phyloP scores from a whole-genome alignment of 106 monocot genomes.

The Iris macrosiphon region DNA sequence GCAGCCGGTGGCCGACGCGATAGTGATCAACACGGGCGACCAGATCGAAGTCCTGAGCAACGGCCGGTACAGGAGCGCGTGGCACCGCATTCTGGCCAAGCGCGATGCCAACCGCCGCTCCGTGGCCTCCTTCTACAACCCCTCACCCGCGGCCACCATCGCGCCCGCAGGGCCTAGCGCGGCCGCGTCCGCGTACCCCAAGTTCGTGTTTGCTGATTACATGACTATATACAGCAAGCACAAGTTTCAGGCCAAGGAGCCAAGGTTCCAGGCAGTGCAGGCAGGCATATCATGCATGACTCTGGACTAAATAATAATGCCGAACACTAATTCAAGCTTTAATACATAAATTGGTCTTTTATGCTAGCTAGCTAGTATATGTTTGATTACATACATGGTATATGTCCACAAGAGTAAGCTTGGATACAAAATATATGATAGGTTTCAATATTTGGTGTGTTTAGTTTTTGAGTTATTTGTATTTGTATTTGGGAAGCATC shows the following conservation, averaged over 20 bases:
- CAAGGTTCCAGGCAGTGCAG: constrained; percentile 20
- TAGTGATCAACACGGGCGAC: constrained; percentile 79
- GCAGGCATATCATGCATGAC: too few species aligned
- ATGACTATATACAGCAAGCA: constrained; percentile 24
- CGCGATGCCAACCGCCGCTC: constrained; percentile 40
- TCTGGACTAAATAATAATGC: too few species aligned
- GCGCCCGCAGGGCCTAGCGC: constrained; percentile 14
- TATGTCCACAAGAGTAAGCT: too few species aligned
- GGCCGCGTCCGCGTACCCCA: constrained; percentile 13
- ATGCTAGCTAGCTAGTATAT: too few species aligned
- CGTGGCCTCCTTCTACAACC: constrained; percentile 65
- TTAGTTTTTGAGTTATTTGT: too few species aligned
- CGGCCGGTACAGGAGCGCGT: constrained; percentile 48
- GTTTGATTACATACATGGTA: too few species aligned
- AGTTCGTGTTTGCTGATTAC: constrained; percentile 26
- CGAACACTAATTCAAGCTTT: too few species aligned
- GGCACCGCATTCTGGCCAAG: constrained; percentile 39
- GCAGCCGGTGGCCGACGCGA: constrained; percentile 37
- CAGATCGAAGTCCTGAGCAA: constrained; percentile 71
- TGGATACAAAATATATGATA: too few species aligned
- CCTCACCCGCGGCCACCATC: constrained; percentile 29
- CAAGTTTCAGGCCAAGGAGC: too few species aligned
- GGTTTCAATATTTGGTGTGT: too few species aligned
- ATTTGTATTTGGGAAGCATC: too few species aligned
- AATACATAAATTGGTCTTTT: too few species aligned